Evolutionary conservation across 2,329 filamentous ascomycete species (phyloP).

Genomic region (Nannizzia gypsea): DNA sequence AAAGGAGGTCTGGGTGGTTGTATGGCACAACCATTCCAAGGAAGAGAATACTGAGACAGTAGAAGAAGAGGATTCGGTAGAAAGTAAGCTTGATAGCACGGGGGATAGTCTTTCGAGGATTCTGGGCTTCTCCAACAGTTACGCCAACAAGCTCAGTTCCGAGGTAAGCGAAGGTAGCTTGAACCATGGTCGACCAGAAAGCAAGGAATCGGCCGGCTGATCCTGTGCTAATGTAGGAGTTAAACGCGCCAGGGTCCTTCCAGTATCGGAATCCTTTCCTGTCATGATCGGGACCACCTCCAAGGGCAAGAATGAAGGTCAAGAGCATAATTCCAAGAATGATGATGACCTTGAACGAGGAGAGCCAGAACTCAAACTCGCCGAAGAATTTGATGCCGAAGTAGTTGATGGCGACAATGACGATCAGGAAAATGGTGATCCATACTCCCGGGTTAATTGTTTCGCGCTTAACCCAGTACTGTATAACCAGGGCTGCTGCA

Average conservation of each 20-base stretch:
- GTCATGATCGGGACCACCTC: slow-evolving; percentile 53
- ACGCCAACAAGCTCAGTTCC: slow-evolving; percentile 42
- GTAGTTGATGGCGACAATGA: slow-evolving; percentile 55
- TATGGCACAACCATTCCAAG: slow-evolving; percentile 56
- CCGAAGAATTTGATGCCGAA: slow-evolving; percentile 59
- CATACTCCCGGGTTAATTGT: slow-evolving; percentile 66
- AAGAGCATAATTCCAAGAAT: slow-evolving; percentile 56
- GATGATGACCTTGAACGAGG: slow-evolving; percentile 56
- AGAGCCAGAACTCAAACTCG: slow-evolving; percentile 51
- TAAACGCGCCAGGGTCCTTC: slow-evolving; percentile 50
- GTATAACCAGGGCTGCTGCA: slow-evolving; percentile 64
- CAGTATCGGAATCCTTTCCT: slow-evolving; percentile 56
- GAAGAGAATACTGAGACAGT: slow-evolving; percentile 44
- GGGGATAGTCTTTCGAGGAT: slow-evolving; percentile 43
- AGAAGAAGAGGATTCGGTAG: slow-evolving; percentile 46
- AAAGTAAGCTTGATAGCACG: slow-evolving; percentile 44
- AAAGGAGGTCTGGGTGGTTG: slow-evolving; percentile 45
- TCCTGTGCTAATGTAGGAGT: slow-evolving; percentile 35
- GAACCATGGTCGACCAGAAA: slow-evolving; percentile 50
- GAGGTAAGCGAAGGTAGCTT: slow-evolving; percentile 27
- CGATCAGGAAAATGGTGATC: slow-evolving; percentile 58
- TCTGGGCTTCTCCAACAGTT: slow-evolving; percentile 44
- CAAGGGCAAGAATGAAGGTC: slow-evolving; percentile 50
- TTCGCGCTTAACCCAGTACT: slow-evolving; percentile 58
- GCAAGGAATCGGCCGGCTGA: slow-evolving; percentile 45